Percentiles rank a stretch among this genome's conserved stretches.
Evolutionary conservation across 2,329 filamentous ascomycete species (phyloP).

Genomic region (Calonectria pseudoturangicola): DNA sequence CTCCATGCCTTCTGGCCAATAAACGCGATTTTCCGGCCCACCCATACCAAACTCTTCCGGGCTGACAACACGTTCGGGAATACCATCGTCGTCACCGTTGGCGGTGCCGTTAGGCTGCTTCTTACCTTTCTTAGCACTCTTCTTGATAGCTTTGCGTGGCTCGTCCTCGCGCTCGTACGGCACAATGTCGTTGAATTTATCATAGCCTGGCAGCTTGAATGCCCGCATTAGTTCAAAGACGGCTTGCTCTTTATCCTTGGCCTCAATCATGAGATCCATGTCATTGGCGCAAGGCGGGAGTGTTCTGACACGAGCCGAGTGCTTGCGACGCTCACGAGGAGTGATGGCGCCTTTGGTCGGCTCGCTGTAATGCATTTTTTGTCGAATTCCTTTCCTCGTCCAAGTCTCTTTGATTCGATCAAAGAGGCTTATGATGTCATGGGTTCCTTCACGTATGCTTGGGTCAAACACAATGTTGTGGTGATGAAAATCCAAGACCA

Average conservation of each 20-base stretch:
- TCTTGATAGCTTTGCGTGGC: conserved; percentile 68
- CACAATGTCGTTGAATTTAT: conserved; percentile 84
- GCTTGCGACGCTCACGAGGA: conserved; percentile 85
- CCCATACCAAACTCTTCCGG: conserved; percentile 90
- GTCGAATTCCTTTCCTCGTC: conserved; percentile 87
- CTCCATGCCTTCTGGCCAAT: conserved; percentile 93
- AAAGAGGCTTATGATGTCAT: conserved; percentile 84
- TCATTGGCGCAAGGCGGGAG: conserved; percentile 87
- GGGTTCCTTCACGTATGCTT: conserved; percentile 85
- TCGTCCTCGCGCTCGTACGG: conserved; percentile 87
- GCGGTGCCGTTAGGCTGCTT: conserved; percentile 59
- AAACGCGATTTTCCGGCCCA: conserved; percentile 86
- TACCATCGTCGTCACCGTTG: conserved; percentile 63
- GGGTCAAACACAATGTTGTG: conserved; percentile 94
- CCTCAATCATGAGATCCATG: conserved; percentile 99
- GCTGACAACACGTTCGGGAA: conserved; percentile 68
- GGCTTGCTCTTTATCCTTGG: conserved; percentile 98
- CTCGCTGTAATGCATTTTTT: conserved; percentile 99
- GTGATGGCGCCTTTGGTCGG: conserved; percentile 80
- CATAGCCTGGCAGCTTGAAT: conserved; percentile 87
- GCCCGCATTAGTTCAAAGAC: conserved; percentile 95
- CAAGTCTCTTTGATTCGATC: conserved; percentile 89
- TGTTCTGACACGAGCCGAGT: conserved; percentile 85
- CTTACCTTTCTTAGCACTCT: conserved; percentile 59
- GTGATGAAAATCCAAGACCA: conserved; percentile 95